Evolutionary conservation across 2,329 filamentous ascomycete genomes (phyloP), one percentile per base, ranked within the genome.

Genomic region (Alternaria ventricosa): DNA sequence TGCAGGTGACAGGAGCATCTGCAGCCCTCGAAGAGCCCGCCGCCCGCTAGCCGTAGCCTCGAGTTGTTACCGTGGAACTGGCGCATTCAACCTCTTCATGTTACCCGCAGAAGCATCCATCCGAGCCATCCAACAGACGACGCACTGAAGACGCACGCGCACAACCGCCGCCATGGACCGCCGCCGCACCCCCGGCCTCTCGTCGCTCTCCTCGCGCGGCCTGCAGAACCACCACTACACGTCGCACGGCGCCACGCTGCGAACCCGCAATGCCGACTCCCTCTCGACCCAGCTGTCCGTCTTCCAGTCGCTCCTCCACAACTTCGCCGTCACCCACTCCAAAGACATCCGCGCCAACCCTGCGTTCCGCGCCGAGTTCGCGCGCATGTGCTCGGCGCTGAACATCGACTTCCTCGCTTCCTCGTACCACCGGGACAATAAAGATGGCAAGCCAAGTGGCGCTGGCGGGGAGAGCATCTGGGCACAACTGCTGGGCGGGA

Each of bases 321-420:
- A 96, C 81, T 99, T 99, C 81, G 93, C 94, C 47, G 87, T 95
- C 75, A 97, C 95, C 54, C 96, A 99, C 85, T 92, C 92, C 71
- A 94, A 94, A 77, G 96, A 97, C 75, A 99, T 99, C 64, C 94
- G 95, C 67, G 97, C 94, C 3, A 94, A 98, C 79, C 96, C 96
- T 6, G 91, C 89, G 9, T 99, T 99, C 81, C 93, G 96, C 65
- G 94, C 95, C 33, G 95, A 99, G 81, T 99, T 99, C 78, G 95
- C 96, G 4, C 93, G 95, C 79, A 99, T 99, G 96, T 99, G 96
- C 83, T 89, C 94, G 75, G 94, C 94, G 66, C 97, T 99, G 71
- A 96, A 96, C 53, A 94, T 99, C 12, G 96, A 99, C 79, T 96
- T 96, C 3, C 86, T 99, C 18, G 93, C 94, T 1, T 83, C 82